phyloP scores from a whole-genome alignment of 768 basidiomycete species.

The Termitomyces sp. region DNA sequence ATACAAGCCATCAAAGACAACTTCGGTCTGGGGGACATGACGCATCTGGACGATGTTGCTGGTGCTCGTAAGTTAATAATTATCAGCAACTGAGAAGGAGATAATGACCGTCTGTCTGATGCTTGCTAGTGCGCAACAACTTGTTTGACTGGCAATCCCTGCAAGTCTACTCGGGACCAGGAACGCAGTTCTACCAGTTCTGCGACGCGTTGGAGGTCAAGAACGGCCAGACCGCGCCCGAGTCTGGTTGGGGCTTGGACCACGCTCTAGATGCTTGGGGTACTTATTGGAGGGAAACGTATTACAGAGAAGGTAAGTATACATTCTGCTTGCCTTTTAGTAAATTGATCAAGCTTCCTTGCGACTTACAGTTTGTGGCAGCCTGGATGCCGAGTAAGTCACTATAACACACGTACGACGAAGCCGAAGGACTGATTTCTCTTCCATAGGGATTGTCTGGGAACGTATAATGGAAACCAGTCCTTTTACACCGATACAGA shows the following conservation, averaged over 20 bases:
- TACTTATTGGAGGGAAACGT: conserved; percentile 49
- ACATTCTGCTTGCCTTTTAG: neutral
- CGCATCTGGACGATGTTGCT: conserved; percentile 65
- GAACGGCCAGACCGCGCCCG: conserved; percentile 44
- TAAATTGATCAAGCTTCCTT: neutral
- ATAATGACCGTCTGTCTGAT: neutral
- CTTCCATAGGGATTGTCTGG: conserved; percentile 33
- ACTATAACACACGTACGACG: conserved; percentile 15
- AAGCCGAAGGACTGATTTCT: neutral
- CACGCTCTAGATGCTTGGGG: conserved; percentile 64
- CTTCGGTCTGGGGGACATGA: conserved; percentile 54
- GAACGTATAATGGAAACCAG: conserved; percentile 34
- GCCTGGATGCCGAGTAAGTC: conserved; percentile 38
- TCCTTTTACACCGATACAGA: conserved; percentile 50
- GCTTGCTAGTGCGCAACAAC: conserved; percentile 46
- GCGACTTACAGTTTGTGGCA: conserved; percentile 46
- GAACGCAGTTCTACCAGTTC: conserved; percentile 49
- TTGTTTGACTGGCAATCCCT: conserved; percentile 68
- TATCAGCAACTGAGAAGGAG: neutral
- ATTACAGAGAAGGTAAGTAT: conserved; percentile 39
- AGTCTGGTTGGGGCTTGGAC: conserved; percentile 57
- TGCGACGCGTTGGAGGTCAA: conserved; percentile 69
- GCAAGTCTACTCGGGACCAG: conserved; percentile 46
- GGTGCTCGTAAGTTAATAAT: conserved; percentile 42
- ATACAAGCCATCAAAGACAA: conserved; percentile 52